Conservation (phyloP, 2,329 filamentous ascomycete genomes). For the Fragosphaeria purpurea region DNA sequence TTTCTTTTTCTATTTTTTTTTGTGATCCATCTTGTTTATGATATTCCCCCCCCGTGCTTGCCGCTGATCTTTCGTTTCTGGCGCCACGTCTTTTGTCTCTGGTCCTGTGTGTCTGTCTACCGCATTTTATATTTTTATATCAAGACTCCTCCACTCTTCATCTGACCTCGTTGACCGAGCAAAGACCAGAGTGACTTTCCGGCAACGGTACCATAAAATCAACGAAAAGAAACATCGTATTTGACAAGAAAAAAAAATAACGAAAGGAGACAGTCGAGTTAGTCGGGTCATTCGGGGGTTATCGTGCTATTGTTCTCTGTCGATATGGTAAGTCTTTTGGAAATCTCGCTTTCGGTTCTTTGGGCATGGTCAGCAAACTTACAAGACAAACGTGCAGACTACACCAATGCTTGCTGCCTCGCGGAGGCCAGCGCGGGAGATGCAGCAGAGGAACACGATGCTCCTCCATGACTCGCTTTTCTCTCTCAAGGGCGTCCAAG, state of each 20-base stretch:
- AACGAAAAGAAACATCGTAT: no score
- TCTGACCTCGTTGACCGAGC: conserved; percentile 11
- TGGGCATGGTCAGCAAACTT: no score
- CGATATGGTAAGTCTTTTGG: conserved; percentile 1
- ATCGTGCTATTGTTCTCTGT: no score
- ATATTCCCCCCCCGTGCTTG: neutral
- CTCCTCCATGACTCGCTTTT: conserved; percentile 50
- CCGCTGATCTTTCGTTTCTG: neutral
- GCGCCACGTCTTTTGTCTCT: neutral
- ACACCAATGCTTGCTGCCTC: conserved; percentile 11
- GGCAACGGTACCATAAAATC: conserved; percentile 9
- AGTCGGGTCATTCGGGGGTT: no score
- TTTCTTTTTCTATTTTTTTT: conserved; percentile 3
- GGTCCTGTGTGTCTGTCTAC: neutral
- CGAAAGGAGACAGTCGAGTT: neutral
- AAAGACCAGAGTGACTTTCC: conserved; percentile 1
- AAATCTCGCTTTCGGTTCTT: no score
- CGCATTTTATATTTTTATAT: neutral
- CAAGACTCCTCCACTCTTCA: conserved; percentile 2
- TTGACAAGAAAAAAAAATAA: neutral
- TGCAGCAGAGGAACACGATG: conserved; percentile 36
- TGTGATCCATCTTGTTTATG: neutral
- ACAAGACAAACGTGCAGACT: neutral
- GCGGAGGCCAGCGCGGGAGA: conserved; percentile 34
- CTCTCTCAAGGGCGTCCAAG: conserved; percentile 40